Evolutionary conservation across 2,329 filamentous ascomycete genomes (phyloP), one percentile per base, ranked within the genome.

Genomic region (Stemphylium beticola): DNA sequence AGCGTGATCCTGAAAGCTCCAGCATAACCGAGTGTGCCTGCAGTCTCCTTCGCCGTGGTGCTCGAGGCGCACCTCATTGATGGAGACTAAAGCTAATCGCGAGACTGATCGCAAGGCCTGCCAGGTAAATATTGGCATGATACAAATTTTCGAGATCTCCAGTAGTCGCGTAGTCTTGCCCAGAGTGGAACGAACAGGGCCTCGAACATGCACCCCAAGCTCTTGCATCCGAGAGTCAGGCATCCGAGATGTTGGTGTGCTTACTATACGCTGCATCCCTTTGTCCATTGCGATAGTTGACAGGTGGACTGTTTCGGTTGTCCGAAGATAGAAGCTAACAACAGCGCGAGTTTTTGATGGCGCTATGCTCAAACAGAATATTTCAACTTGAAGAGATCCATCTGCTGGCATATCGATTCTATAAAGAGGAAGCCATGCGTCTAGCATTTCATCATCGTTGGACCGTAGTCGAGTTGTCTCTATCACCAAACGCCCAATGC

Each of bases 341-440:
- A 24, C 7, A 6, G 24, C 36, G 2, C n/a, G 26, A 6, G 26
- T n/a, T 1, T n/a, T 17, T 24, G 43, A 10, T 1, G 32, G 31
- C 14, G 55, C 26, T 1, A 52, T 20, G 37, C 51, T 53, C 39
- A 53, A 57, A 48, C 43, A 65, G 2, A 33, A 47, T 12, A 67
- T 53, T 2, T 36, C 53, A 12, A 72, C 42, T 12, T 59, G 53
- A 10, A 76, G 46, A 14, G 59, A 59, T 1, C 54, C 61, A 36
- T 72, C 53, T 4, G 62, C 61, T 17, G 67, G 62, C 70, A 76
- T 76, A 43, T 74, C 55, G 15, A 76, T 48, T 17, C 64, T 68
- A 49, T 71, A 76, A 1, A 77, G 58, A 0, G 65, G 58, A 9
- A 75, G 57, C n/a, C 34, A 56, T 31, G 37, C 36, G 17, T 62